These are phyloP conservation scores for Citrus reticulata DNA, from an alignment of 345 rosid genomes.

Conservation along the genomic window DNA sequence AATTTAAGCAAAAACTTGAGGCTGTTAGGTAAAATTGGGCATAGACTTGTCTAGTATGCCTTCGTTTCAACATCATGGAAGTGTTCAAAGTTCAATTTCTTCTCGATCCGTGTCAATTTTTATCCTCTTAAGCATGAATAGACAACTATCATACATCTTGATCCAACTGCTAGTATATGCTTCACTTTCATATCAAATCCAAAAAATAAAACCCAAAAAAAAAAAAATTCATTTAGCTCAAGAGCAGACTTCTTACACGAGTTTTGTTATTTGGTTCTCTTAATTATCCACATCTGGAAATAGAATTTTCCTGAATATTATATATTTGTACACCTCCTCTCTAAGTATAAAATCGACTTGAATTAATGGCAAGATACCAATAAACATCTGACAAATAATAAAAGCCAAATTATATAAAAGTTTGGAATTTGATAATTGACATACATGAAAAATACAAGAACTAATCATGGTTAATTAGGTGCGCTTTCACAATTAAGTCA, in stretches of 20 bases:
- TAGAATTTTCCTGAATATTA: no score
- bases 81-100: slow-evolving; percentile 1
- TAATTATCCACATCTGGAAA: no score
- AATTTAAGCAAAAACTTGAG: slow-evolving; percentile 1
- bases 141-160: background rate
- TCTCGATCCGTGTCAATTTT: slow-evolving; percentile 8
- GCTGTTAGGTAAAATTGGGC: background rate
- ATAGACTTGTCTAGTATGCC: background rate
- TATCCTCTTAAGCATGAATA: slow-evolving; percentile 16
- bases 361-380: background rate
- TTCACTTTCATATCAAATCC: slow-evolving; percentile 5
- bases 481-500: slow-evolving; percentile 4
- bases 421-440: background rate
- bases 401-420: background rate
- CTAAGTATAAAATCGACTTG: background rate
- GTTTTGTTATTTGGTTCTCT: background rate
- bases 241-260: no score
- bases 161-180: background rate
- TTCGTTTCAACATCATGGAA: background rate
- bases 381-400: background rate
- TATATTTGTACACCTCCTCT: no score
- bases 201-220: background rate
- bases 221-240: no score
- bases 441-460: background rate
- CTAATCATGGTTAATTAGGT: background rate